A percentile compares a stretch with the other conserved stretches of the same genome.
phyloP scores from a whole-genome alignment of 1,139 yeast species.

The Saccharomyces hybrid region DNA sequence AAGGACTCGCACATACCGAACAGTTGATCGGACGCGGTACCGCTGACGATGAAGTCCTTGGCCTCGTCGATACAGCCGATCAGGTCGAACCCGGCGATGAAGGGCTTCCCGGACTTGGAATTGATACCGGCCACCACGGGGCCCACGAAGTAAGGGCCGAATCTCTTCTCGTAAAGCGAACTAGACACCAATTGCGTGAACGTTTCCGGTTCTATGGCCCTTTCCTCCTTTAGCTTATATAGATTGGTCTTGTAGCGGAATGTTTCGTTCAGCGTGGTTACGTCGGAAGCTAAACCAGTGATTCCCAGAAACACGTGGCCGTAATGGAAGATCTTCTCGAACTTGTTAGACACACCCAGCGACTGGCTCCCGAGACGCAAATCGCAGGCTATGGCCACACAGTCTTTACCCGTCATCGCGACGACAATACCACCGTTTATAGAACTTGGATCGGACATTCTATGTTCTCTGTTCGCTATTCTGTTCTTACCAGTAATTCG shows the following conservation, averaged over 20 bases:
- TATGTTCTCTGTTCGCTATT: background rate
- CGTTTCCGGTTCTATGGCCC: conserved; percentile 85
- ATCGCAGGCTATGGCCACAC: conserved; percentile 97
- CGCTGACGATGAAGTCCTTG: conserved; percentile 91
- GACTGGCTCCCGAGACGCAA: conserved; percentile 91
- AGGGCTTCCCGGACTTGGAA: conserved; percentile 74
- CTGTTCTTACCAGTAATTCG: background rate
- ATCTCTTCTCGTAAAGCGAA: conserved; percentile 81
- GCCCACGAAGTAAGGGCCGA: conserved; percentile 95
- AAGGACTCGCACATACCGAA: conserved; percentile 99
- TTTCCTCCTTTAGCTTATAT: conserved; percentile 86
- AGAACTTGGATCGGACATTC: conserved; percentile 48
- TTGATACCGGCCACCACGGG: conserved; percentile 95
- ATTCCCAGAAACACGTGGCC: conserved; percentile 85
- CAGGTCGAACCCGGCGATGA: conserved; percentile 89
- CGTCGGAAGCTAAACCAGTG: conserved; percentile 95
- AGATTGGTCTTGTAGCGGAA: conserved; percentile 81
- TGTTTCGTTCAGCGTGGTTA: conserved; percentile 70
- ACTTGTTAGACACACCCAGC: conserved; percentile 82
- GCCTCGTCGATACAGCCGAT: conserved; percentile 97
- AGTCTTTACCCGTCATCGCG: conserved; percentile 97
- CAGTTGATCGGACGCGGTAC: conserved; percentile 92
- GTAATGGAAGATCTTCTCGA: conserved; percentile 82
- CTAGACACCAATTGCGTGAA: conserved; percentile 90
- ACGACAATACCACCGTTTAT: conserved; percentile 85